Percentiles rank a stretch among this genome's conserved stretches.
phyloP scores from a whole-genome alignment of 2,329 filamentous ascomycete species.

The Colletotrichum shisoi region DNA sequence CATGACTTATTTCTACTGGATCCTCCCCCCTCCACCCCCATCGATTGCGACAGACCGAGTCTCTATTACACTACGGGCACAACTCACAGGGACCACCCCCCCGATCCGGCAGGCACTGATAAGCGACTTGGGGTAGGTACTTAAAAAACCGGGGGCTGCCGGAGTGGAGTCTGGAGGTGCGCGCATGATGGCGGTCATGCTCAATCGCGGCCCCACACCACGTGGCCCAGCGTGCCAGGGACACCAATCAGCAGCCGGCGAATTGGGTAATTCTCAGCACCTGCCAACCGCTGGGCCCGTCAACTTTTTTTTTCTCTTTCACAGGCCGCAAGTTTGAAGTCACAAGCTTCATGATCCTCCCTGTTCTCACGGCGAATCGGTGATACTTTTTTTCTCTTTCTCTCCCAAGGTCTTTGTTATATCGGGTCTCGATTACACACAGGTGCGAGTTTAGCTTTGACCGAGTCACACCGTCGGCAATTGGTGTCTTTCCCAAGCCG shows the following conservation, averaged over 20 bases:
- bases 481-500: not conserved
- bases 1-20: constrained; percentile 38
- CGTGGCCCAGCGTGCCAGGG: not conserved
- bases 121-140: constrained; percentile 13
- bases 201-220: constrained; percentile 16
- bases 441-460: not conserved
- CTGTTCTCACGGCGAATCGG: not conserved
- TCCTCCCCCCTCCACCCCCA: not conserved
- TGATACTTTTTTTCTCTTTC: not conserved
- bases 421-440: too few species aligned
- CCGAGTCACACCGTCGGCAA: not conserved
- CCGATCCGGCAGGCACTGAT: constrained; percentile 35
- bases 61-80: constrained; percentile 17
- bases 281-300: constrained; percentile 6
- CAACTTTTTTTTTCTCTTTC: constrained; percentile 37
- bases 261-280: constrained; percentile 39
- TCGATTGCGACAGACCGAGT: constrained; percentile 31
- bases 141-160: constrained; percentile 2
- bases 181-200: constrained; percentile 33
- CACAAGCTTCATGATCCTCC: constrained; percentile 19
- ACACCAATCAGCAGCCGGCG: constrained; percentile 22
- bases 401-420: too few species aligned
- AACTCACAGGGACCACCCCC: constrained; percentile 20
- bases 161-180: constrained; percentile 14
- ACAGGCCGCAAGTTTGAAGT: constrained; percentile 28